Conservation (phyloP, 2,329 filamentous ascomycete genomes). For the Tothia fuscella region DNA sequence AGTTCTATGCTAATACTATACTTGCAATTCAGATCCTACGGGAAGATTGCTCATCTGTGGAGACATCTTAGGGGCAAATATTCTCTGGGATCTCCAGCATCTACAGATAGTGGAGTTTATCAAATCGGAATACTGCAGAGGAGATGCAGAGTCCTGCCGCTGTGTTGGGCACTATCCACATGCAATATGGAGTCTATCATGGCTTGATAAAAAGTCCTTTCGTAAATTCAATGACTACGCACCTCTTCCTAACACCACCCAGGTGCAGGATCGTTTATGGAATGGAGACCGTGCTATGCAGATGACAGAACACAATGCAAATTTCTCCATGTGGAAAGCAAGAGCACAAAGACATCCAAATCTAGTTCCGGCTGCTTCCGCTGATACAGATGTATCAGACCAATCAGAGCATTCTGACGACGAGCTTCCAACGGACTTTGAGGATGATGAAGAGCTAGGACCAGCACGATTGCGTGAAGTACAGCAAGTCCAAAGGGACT, state of each 20-base stretch:
- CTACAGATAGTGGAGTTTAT: neutral
- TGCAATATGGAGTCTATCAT: conserved; percentile 8
- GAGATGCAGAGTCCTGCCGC: neutral
- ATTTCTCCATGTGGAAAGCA: neutral
- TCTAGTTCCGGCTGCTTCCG: neutral
- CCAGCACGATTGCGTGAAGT: neutral
- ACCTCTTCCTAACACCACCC: neutral
- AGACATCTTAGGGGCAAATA: conserved; percentile 39
- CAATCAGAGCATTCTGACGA: neutral
- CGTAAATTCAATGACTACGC: neutral
- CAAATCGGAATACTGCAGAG: neutral
- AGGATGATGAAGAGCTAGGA: neutral
- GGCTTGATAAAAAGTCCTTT: conserved; percentile 7
- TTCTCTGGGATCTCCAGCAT: conserved; percentile 34
- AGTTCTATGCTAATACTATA: too few species aligned
- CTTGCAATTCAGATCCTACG: too few species aligned
- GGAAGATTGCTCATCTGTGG: conserved; percentile 46
- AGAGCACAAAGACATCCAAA: neutral
- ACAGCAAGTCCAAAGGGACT: neutral
- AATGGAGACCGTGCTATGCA: neutral
- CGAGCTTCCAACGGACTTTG: neutral
- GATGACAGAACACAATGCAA: neutral
- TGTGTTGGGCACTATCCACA: neutral
- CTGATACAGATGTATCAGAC: neutral
- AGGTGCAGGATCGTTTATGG: neutral